phyloP scores from a whole-genome alignment of 441 rosid genomes.

The Biscutella laevigata region DNA sequence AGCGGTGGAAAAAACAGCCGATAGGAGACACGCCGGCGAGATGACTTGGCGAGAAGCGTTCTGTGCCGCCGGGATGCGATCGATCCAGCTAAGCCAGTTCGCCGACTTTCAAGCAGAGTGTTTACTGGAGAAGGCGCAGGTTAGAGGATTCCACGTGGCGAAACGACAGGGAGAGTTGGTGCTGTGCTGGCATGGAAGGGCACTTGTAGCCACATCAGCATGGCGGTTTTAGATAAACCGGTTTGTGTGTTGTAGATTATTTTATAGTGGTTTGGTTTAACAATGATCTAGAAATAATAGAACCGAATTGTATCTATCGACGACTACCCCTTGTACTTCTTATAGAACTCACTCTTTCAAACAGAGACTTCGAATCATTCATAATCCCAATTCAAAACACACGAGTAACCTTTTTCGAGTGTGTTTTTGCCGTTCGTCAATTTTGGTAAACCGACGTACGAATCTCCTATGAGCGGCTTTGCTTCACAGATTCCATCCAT shows the following conservation, averaged over 20 bases:
- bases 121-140: conserved; percentile 62
- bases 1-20: conserved; percentile 47
- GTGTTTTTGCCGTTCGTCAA: conserved; percentile 4
- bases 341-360: too few relatives aligned
- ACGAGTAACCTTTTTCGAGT: background rate
- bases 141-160: conserved; percentile 80
- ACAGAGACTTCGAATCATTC: too few relatives aligned
- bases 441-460: conserved; percentile 1
- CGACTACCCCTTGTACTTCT: too few relatives aligned
- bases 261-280: conserved; percentile 13
- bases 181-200: conserved; percentile 82
- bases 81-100: conserved; percentile 60
- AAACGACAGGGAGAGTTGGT: conserved; percentile 78
- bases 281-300: conserved; percentile 1
- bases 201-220: conserved; percentile 75
- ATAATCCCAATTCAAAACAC: background rate
- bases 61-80: conserved; percentile 65
- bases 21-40: conserved; percentile 33
- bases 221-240: conserved; percentile 53
- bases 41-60: conserved; percentile 68
- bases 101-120: conserved; percentile 76
- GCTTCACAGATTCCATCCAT: conserved; percentile 27
- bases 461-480: conserved; percentile 24
- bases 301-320: conserved; percentile 16
- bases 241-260: background rate